These are phyloP conservation scores for Mycena vitilis DNA, from an alignment of 768 basidiomycete species.

Conservation along the genomic window DNA sequence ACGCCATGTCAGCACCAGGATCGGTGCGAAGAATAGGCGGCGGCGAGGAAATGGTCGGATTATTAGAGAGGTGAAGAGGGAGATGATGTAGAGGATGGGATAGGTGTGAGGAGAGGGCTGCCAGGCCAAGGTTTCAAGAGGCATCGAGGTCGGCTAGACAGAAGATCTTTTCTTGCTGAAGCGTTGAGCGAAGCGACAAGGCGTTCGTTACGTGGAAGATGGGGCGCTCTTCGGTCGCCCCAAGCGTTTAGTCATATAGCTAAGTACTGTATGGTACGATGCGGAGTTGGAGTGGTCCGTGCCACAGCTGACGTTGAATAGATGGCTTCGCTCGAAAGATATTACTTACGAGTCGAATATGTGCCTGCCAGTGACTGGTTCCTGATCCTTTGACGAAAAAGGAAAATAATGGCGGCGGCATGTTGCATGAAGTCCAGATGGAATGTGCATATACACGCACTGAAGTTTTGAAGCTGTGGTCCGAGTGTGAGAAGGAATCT, in stretches of 20 bases:
- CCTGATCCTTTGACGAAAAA: too few relatives aligned
- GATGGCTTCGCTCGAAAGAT: too few relatives aligned
- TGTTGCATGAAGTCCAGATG: too few relatives aligned
- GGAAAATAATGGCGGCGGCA: too few relatives aligned
- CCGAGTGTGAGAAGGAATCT: not conserved
- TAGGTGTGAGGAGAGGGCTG: conserved; percentile 22
- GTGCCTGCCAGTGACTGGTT: too few relatives aligned
- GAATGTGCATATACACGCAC: too few relatives aligned
- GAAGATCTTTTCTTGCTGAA: too few relatives aligned
- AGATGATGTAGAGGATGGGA: conserved; percentile 14
- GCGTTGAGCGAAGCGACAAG: not conserved
- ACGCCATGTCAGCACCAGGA: conserved; percentile 22
- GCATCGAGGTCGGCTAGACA: conserved; percentile 5
- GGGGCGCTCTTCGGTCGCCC: conserved; percentile 6
- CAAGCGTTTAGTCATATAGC: not conserved
- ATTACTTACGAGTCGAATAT: too few relatives aligned
- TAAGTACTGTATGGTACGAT: not conserved
- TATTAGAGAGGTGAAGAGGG: conserved; percentile 8
- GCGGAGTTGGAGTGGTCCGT: too few relatives aligned
- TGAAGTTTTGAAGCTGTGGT: not conserved
- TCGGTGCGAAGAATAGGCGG: conserved; percentile 22
- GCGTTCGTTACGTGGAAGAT: conserved; percentile 1
- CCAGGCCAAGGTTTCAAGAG: conserved; percentile 13
- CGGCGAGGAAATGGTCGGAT: conserved; percentile 8
- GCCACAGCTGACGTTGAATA: too few relatives aligned